phyloP scores from a whole-genome alignment of 2,329 filamentous ascomycete genomes.

The Hawksworthiomyces lignivorus region DNA sequence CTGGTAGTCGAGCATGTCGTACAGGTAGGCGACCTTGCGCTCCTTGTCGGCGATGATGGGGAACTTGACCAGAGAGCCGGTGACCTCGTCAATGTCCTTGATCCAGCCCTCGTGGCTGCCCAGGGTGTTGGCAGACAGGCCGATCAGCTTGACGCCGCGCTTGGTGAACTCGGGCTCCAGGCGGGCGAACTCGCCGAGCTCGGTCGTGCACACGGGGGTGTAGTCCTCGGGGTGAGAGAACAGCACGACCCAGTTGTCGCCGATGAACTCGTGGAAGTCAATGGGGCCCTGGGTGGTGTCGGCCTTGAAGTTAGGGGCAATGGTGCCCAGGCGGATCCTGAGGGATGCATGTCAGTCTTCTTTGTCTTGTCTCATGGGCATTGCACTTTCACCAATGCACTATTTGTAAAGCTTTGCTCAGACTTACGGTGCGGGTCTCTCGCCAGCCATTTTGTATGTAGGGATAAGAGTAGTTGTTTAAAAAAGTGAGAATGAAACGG shows the following conservation, averaged over 20 bases:
- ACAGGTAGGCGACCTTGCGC: slow-evolving; percentile 66
- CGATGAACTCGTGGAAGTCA: slow-evolving; percentile 76
- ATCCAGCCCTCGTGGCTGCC: slow-evolving; percentile 83
- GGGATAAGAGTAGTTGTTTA: not conserved
- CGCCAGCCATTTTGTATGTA: slow-evolving; percentile 25
- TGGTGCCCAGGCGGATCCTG: slow-evolving; percentile 57
- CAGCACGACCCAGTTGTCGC: slow-evolving; percentile 70
- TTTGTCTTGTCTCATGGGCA: no score
- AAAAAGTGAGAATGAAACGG: slow-evolving; percentile 4
- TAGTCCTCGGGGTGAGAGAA: slow-evolving; percentile 87
- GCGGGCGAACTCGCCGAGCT: slow-evolving; percentile 88
- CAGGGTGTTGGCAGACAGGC: slow-evolving; percentile 79
- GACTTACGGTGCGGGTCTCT: slow-evolving; percentile 27
- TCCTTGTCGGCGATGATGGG: slow-evolving; percentile 77
- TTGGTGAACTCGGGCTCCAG: slow-evolving; percentile 81
- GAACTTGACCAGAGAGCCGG: slow-evolving; percentile 61
- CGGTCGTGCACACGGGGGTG: slow-evolving; percentile 89
- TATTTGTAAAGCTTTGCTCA: no score
- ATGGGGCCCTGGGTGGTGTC: slow-evolving; percentile 72
- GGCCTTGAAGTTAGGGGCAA: slow-evolving; percentile 75
- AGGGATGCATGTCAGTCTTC: slow-evolving; percentile 3
- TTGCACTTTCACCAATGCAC: no score
- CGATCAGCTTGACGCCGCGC: slow-evolving; percentile 85
- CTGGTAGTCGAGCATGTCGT: slow-evolving; percentile 80
- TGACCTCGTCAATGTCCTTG: slow-evolving; percentile 76